Conservation (phyloP, 2,329 filamentous ascomycete species). For the Fusarium miscanthi region DNA sequence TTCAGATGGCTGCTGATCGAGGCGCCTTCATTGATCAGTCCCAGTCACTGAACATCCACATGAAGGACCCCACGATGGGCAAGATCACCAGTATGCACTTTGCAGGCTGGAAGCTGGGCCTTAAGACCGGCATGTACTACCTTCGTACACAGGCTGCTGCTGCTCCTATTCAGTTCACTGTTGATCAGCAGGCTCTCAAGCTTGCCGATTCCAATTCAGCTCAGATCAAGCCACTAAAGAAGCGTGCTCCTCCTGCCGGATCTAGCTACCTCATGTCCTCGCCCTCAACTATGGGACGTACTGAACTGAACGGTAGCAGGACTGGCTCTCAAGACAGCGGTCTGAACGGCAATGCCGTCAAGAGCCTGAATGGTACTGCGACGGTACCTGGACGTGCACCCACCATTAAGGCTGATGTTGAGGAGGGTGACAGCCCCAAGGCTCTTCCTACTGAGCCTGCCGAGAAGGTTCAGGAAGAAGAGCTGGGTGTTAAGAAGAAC, state of each 20-base stretch:
- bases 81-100: slow-evolving; percentile 99
- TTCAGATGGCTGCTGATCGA: slow-evolving; percentile 98
- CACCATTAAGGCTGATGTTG: slow-evolving; percentile 79
- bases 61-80: slow-evolving; percentile 99
- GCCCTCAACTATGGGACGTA: slow-evolving; percentile 71
- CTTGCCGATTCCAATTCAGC: slow-evolving; percentile 84
- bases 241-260: slow-evolving; percentile 71
- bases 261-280: slow-evolving; percentile 62
- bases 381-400: slow-evolving; percentile 74
- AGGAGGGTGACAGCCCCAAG: slow-evolving; percentile 83
- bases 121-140: slow-evolving; percentile 99
- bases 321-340: slow-evolving; percentile 59
- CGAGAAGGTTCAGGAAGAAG: slow-evolving; percentile 71
- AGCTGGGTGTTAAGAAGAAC: slow-evolving; percentile 65
- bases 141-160: slow-evolving; percentile 97
- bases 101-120: slow-evolving; percentile 96
- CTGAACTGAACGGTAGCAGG: slow-evolving; percentile 68
- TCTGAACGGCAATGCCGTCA: slow-evolving; percentile 67
- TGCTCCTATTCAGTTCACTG: slow-evolving; percentile 97
- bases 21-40: slow-evolving; percentile 99
- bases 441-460: slow-evolving; percentile 78
- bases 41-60: slow-evolving; percentile 98
- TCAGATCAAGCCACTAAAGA: slow-evolving; percentile 73
- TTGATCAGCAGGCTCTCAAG: slow-evolving; percentile 95
- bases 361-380: slow-evolving; percentile 68